Conservation (phyloP, 805 yeast species). For the Cyberlindnera mrakii region DNA sequence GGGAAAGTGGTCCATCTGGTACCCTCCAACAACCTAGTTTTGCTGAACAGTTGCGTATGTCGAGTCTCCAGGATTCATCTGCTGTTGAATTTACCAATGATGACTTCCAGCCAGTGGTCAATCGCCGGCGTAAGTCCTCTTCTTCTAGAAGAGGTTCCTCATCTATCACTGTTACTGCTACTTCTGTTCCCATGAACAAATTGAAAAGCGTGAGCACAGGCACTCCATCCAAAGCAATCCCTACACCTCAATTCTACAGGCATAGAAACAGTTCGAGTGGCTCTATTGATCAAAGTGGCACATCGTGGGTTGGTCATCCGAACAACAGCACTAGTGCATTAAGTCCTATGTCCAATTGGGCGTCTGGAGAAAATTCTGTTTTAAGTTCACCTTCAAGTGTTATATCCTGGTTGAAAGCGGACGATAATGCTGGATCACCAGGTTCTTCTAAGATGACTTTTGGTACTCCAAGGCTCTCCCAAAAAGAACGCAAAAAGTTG, state of each 20-base stretch:
- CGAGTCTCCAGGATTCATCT: conserved; percentile 13
- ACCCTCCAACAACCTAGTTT: conserved; percentile 2
- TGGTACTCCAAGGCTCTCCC: conserved; percentile 32
- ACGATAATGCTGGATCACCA: background rate
- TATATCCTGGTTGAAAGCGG: background rate
- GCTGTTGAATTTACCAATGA: conserved; percentile 26
- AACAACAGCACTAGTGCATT: background rate
- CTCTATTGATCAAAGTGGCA: background rate
- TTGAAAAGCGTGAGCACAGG: background rate
- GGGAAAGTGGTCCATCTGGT: conserved; percentile 3
- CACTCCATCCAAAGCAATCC: conserved; percentile 6
- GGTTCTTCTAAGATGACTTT: conserved; percentile 10
- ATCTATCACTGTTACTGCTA: background rate
- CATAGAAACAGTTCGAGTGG: background rate
- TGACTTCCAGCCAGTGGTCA: conserved; percentile 30
- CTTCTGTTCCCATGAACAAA: background rate
- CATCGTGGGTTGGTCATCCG: background rate
- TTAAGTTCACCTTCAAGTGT: background rate
- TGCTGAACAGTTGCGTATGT: conserved; percentile 2
- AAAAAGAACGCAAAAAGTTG: conserved; percentile 49
- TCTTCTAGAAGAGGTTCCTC: conserved; percentile 18
- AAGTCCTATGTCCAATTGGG: conserved; percentile 10
- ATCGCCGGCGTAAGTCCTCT: conserved; percentile 26
- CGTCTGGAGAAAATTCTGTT: background rate
- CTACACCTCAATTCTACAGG: background rate